Base-by-base conservation (phyloP, 305 asterid species). In the Rubia balearica region DNA sequence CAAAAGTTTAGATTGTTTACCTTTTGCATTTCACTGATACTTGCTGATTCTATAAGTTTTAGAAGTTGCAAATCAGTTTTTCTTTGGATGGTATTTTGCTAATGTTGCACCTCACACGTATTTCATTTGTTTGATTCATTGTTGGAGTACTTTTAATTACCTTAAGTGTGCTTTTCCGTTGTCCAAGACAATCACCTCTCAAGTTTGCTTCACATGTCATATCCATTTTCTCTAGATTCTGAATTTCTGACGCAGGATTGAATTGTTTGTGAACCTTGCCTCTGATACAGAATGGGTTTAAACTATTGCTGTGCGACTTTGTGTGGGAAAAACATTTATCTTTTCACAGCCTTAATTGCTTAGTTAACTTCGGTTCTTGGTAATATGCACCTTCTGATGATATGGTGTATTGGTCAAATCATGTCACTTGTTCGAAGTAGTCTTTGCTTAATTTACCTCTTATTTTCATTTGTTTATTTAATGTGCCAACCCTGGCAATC, bases 401-500 rank as follows among this genome's bases (percentile, higher is more conserved):
- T 41, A 22, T 1, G 5, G 38, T 4, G 12, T 11, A 22, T 42
- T 6, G 19, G 46, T 36, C 21, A 60, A 10, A 57, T 67, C 27
- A 19, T 36, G 4, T 33, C 16, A 13, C 70, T 51, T 60, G 73
- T 19, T 57, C 22, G 22, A 48, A 69, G 40, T 65, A 22, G 16
- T 61, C 19, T 17, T 36, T 68, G 4, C 5, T 33, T 6, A 13
- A 68, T 19, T 59, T 45, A 8, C 19, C 11, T n/a, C 24, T 69
- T 1, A 1, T 73, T 10, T 45, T 46, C 41, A 61, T 6, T 49
- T 45, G 63, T 49, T 33, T 64, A 45, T 59, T 42, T 27, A 71
- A 61, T 62, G 68, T 74, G 69, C 68, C 73, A 63, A 19, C 14
- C 42, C 63, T 48, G 12, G 1, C 27, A 61, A 61, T 33, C 6